A percentile compares a stretch with the other conserved stretches of the same genome.
phyloP scores from a whole-genome alignment of 139 green algal genomes.

The Tetradesmus lagerheimii region DNA sequence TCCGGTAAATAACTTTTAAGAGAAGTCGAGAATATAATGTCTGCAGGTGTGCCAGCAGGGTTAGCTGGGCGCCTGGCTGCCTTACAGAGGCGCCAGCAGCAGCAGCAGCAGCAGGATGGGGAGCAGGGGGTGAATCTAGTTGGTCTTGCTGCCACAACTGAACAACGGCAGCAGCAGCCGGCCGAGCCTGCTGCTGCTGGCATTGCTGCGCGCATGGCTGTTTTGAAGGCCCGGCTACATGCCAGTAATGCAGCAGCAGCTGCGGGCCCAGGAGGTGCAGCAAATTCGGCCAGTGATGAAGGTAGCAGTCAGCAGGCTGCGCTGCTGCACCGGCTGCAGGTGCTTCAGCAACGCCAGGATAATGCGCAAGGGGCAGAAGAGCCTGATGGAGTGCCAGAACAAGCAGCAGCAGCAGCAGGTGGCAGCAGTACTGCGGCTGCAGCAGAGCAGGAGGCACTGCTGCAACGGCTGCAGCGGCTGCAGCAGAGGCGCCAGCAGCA shows the following conservation, averaged over 20 bases:
- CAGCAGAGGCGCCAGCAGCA: conserved; percentile 1
- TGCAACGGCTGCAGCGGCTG: not conserved
- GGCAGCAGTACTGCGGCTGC: not conserved
- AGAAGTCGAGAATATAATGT: too few relatives aligned
- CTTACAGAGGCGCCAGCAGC: conserved; percentile 10
- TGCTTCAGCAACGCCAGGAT: not conserved
- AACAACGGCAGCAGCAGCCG: conserved; percentile 16
- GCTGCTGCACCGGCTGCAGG: not conserved
- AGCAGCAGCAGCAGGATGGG: conserved; percentile 19
- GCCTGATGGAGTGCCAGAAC: not conserved
- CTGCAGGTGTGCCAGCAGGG: not conserved
- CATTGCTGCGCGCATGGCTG: not conserved
- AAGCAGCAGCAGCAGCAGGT: conserved; percentile 19
- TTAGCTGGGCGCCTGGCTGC: conserved; percentile 13
- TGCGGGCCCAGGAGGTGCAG: not conserved
- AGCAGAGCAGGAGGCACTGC: not conserved
- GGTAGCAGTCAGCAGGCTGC: not conserved
- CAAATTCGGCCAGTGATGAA: not conserved
- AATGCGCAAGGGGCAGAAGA: not conserved
- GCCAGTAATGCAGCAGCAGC: not conserved
- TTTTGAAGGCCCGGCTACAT: not conserved
- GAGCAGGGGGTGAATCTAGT: not conserved
- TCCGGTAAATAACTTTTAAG: too few relatives aligned
- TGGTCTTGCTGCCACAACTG: not conserved
- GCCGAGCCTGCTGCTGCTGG: not conserved